Conservation (phyloP, 108 stramenopile species). For the Nitzschia inconspicua region DNA sequence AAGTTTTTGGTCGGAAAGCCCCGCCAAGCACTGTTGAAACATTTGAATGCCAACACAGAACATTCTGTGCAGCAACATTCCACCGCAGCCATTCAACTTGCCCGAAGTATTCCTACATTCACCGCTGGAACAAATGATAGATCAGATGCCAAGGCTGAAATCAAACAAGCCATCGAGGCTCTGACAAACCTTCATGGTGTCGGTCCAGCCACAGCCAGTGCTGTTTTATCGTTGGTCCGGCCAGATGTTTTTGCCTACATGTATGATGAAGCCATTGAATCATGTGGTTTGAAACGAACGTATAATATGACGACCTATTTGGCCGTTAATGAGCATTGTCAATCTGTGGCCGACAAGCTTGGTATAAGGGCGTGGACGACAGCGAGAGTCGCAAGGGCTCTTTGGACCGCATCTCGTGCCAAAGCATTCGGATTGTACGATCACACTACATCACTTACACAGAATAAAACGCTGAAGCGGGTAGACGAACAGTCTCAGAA, state of each 20-base stretch:
- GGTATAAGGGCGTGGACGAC: constrained; percentile 50
- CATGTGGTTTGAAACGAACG: constrained; percentile 54
- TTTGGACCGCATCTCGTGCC: constrained; percentile 69
- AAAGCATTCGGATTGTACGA: constrained; percentile 8
- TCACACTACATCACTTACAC: no score
- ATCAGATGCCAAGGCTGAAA: not conserved
- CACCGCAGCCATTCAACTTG: constrained; percentile 29
- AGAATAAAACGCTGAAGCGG: no score
- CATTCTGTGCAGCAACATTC: constrained; percentile 26
- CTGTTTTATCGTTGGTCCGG: constrained; percentile 43
- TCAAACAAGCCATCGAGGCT: constrained; percentile 28
- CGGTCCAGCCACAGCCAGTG: constrained; percentile 71
- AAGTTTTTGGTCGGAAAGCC: constrained; percentile 80
- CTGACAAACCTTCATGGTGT: constrained; percentile 58
- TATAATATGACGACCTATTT: constrained; percentile 61
- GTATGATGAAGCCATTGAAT: constrained; percentile 85
- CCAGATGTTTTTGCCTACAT: constrained; percentile 74
- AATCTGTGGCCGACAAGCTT: constrained; percentile 33
- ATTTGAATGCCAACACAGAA: constrained; percentile 45
- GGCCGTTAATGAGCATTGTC: constrained; percentile 42
- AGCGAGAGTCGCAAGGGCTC: constrained; percentile 46
- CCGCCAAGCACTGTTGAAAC: constrained; percentile 45
- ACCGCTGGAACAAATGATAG: no score
- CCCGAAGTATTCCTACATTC: constrained; percentile 5
- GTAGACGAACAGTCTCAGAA: no score